Base-by-base conservation (phyloP, 352 stramenopile species). In the Elongisporangium anandrum region DNA sequence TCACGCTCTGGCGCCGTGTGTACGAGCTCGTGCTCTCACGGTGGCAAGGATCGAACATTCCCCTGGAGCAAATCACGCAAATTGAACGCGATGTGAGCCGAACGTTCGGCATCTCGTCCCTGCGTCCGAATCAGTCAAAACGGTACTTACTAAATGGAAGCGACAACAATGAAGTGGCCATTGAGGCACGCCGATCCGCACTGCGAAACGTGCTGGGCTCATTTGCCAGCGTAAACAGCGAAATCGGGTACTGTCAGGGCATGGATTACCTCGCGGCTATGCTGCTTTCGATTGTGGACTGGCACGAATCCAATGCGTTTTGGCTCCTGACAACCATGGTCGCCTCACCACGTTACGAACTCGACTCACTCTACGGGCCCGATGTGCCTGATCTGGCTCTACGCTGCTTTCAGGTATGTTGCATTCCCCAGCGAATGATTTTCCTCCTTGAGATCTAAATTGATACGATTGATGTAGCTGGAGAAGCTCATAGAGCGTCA, bases 161-260 rank as follows among this genome's bases (percentile, higher is more conserved):
- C 16, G 57, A 57, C 16, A 26, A 9, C 38, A 50, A 64, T 22
- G 57, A 60, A 53, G 6, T 55, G 26, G 1, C 59, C 12, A 24
- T 81, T 6, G 76, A 85, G 9, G 59, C 48, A 1, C 61, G 78
- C 9, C 72, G 73, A 49, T 52, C 61, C 19, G 63, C 80, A 4
- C 72, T 92, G 13, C 68, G 68, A 10, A 87, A 89, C 24, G 77
- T 90, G 4, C 62, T 92, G 53, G 73, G 75, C 2, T 70, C 79
- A 21, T 90, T 87, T 48, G 73, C 83, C 50, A 87, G 75, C 52
- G 74, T 90, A 39, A 77, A 90, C 56, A 80, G 73, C 0, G 80
- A 86, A 59, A 75, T 90, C 23, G 83, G 80, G 0, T 92, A 92
- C 64, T 90, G 80, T 22, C 83, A 90, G 54, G 83, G 83, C 12